Percentiles rank a stretch among this genome's conserved stretches.
Conservation (phyloP, 73 alveolate genomes). For the Paramecium pentaurelia region DNA sequence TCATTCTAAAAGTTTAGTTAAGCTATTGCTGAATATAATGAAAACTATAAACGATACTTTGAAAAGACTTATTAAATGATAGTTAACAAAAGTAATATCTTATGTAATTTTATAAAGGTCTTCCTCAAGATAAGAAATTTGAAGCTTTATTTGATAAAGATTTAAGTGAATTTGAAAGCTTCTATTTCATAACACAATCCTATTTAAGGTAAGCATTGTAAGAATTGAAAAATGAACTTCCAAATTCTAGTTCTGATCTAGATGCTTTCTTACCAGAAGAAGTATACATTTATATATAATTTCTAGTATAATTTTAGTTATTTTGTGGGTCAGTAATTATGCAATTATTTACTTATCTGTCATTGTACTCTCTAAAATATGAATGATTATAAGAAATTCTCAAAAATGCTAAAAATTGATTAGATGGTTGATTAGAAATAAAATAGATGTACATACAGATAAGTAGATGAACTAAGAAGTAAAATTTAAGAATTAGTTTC, state of each 20-base stretch:
- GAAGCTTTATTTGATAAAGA: conserved; percentile 59
- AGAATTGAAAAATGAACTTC: conserved; percentile 16
- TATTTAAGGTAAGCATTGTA: conserved; percentile 46
- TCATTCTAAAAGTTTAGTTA: conserved; percentile 44
- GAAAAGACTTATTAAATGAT: background rate
- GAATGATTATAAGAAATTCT: conserved; percentile 41
- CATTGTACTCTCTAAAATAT: background rate
- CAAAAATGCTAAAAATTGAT: conserved; percentile 14
- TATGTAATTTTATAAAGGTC: background rate
- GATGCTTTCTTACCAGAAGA: background rate
- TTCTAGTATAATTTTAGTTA: background rate
- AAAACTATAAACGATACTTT: conserved; percentile 43
- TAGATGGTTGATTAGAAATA: conserved; percentile 22
- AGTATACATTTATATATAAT: background rate
- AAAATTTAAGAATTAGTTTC: background rate
- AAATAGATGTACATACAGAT: background rate
- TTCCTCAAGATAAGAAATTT: conserved; percentile 51
- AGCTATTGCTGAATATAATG: conserved; percentile 52
- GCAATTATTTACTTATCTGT: conserved; percentile 21
- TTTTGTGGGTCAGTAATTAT: background rate
- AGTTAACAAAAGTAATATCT: background rate
- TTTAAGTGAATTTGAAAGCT: conserved; percentile 58
- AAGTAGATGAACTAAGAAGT: background rate
- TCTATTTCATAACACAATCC: conserved; percentile 50
- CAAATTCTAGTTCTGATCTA: background rate